These are phyloP conservation scores for Gelatoporia subvermispora DNA, from an alignment of 768 basidiomycete species.

Conservation along the genomic window DNA sequence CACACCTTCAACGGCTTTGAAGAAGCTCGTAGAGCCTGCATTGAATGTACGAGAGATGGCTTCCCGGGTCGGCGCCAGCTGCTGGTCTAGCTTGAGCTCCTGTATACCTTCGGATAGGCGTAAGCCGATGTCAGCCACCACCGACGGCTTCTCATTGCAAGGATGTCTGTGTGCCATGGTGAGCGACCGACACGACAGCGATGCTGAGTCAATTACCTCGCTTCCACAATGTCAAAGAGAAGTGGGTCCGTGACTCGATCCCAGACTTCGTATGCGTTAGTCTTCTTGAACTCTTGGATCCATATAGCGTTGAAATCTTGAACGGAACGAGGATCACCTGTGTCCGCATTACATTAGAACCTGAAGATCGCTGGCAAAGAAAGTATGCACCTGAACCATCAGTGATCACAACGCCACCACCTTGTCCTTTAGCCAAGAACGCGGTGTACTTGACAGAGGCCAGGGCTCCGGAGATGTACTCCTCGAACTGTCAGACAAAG, in stretches of 20 bases:
- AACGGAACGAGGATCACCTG: slow-evolving; percentile 48
- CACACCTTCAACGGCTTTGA: slow-evolving; percentile 89
- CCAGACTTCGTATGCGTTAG: slow-evolving; percentile 89
- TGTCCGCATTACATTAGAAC: slow-evolving; percentile 18
- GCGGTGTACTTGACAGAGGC: slow-evolving; percentile 88
- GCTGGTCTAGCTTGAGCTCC: slow-evolving; percentile 88
- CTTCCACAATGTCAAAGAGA: slow-evolving; percentile 93
- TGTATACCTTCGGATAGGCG: slow-evolving; percentile 92
- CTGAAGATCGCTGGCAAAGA: too few species aligned
- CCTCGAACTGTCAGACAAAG: slow-evolving; percentile 62
- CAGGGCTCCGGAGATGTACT: slow-evolving; percentile 87
- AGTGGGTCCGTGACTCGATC: slow-evolving; percentile 85
- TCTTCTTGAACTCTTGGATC: slow-evolving; percentile 84
- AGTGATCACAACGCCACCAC: slow-evolving; percentile 58
- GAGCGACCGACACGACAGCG: background rate
- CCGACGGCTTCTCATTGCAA: slow-evolving; percentile 84
- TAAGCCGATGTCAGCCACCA: slow-evolving; percentile 87
- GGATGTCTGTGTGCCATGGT: slow-evolving; percentile 60
- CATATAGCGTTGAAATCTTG: slow-evolving; percentile 87
- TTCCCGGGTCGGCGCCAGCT: slow-evolving; percentile 89
- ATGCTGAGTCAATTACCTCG: slow-evolving; percentile 51
- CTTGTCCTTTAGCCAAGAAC: slow-evolving; percentile 69
- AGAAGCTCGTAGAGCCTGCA: slow-evolving; percentile 72
- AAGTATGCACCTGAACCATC: slow-evolving; percentile 60
- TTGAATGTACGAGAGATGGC: slow-evolving; percentile 76